Percentiles rank a stretch among this genome's conserved stretches.
These are phyloP conservation scores for Kuraishia cidri DNA, from an alignment of 805 yeast species.

Conservation along the genomic window DNA sequence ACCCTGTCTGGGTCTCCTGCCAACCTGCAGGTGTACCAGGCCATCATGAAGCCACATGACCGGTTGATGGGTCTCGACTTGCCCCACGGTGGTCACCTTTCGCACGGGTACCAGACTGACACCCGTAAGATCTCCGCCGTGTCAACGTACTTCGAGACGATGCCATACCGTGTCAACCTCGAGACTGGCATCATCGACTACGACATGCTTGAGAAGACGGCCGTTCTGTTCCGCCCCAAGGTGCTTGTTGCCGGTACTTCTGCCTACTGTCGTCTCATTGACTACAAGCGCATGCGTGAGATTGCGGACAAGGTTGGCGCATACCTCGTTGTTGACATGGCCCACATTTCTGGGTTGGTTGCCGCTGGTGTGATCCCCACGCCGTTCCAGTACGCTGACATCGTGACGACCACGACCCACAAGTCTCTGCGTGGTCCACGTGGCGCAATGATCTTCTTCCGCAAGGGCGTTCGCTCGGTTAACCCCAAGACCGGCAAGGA, in stretches of 20 bases:
- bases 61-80: conserved; percentile 96
- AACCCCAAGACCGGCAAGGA: conserved; percentile 90
- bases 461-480: conserved; percentile 86
- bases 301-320: conserved; percentile 98
- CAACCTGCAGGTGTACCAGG: conserved; percentile 92
- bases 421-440: conserved; percentile 98
- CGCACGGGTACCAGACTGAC: conserved; percentile 97
- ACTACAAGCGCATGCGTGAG: conserved; percentile 92
- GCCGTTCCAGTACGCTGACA: conserved; percentile 95
- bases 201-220: conserved; percentile 88
- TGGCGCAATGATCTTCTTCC: conserved; percentile 99
- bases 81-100: conserved; percentile 98
- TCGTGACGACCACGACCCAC: conserved; percentile 98
- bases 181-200: conserved; percentile 94
- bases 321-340: conserved; percentile 94
- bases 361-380: conserved; percentile 95
- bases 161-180: conserved; percentile 94
- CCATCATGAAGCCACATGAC: conserved; percentile 90
- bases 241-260: conserved; percentile 96
- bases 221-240: conserved; percentile 90
- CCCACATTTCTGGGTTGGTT: conserved; percentile 93
- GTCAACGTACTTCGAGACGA: conserved; percentile 94
- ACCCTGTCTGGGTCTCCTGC: conserved; percentile 97
- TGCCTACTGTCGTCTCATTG: conserved; percentile 94
- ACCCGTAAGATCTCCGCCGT: conserved; percentile 90